Conservation (phyloP, 768 basidiomycete species). For the Naganishia onofrii region DNA sequence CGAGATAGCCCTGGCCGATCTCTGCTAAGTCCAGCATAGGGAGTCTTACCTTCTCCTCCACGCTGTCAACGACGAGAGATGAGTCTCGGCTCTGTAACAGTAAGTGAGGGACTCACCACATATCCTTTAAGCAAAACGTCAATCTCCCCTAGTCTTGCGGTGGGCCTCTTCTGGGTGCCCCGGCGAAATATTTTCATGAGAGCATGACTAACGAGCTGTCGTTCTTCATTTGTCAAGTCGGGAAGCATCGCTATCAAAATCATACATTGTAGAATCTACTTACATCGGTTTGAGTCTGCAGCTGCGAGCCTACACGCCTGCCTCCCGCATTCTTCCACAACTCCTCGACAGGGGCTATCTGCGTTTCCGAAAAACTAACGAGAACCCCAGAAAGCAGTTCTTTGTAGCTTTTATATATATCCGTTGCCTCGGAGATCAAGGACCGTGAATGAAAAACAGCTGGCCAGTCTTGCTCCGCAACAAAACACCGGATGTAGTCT, state of each 20-base stretch:
- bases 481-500: conserved; percentile 26
- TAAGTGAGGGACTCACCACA: neutral
- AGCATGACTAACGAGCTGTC: conserved; percentile 13
- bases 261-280: neutral
- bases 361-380: conserved; percentile 6
- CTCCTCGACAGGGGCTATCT: conserved; percentile 13
- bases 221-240: neutral
- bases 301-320: neutral
- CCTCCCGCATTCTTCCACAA: conserved; percentile 19
- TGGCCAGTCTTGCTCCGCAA: conserved; percentile 8
- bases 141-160: conserved; percentile 2
- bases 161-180: conserved; percentile 4
- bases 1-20: conserved; percentile 42
- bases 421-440: neutral
- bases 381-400: conserved; percentile 25
- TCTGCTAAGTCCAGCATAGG: neutral
- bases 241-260: too few relatives aligned
- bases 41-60: conserved; percentile 18
- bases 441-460: neutral
- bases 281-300: conserved; percentile 4
- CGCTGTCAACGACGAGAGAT: neutral
- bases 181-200: conserved; percentile 19
- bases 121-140: conserved; percentile 21
- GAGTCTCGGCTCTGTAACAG: neutral
- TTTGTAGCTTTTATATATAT: neutral